Base-by-base conservation (phyloP, 805 yeast species). In the Kodamaea laetipori region DNA sequence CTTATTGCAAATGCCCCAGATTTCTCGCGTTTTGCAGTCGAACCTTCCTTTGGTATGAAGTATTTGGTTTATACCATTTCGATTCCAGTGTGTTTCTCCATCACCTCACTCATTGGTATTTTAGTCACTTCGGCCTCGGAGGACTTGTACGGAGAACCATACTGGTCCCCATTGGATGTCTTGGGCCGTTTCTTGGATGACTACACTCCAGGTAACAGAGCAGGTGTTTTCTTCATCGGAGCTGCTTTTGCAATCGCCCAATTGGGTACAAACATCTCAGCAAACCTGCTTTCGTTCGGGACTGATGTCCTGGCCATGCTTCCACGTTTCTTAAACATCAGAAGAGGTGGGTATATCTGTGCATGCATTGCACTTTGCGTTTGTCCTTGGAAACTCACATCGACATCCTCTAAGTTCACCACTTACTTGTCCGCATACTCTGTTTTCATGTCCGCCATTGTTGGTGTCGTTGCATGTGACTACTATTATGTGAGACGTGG, bases 1-100 rank as follows among this genome's bases (percentile, higher is more conserved):
- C 74, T 89, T 55, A 85, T 90, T 57, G 77, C 85, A 41, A 89
- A 89, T 66, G 86, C 94, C 11, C 95, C 96, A 1, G 97, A 89
- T 70, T 89, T 89, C 64, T 76, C 95, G 19, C 79, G 97, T 63
- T 84, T 88, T 66, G 86, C 95, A 8, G 76, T 73, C 50, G 62
- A 56, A 44, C 69, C 71, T 4, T 55, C 69, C 5, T 66, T 65
- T 44, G 54, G 63, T 27, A 63, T 69, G 60, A 70, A 69, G 48
- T 69, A 69, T 44, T 49, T 68, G 42, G 73, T 69, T 10, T 68
- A 69, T 53, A 81, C 79, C 16, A 56, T 84, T 30, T 72, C 92
- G 2, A 80, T 90, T 49, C 96, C 96, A 26, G 48, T 85, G 12
- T 78, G 87, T 54, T 89, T 87, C 66, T 84, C 90, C 4, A 56